These are phyloP conservation scores for Panellus pusillus DNA, from an alignment of 768 basidiomycete species.

Conservation along the genomic window DNA sequence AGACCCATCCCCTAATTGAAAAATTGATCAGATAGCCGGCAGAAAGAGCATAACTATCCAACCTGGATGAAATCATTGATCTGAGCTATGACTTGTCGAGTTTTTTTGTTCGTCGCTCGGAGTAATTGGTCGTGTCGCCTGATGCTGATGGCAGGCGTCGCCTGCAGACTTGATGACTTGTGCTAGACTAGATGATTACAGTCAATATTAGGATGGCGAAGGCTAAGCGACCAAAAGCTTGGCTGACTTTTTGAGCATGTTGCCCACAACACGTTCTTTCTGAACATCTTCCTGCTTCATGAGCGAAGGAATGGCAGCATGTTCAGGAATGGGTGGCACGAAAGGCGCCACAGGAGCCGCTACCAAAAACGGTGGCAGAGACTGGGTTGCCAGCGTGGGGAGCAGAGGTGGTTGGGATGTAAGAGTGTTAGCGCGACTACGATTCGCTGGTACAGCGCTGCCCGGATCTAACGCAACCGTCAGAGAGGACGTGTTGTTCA, in stretches of 20 bases:
- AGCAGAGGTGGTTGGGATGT: constrained; percentile 14
- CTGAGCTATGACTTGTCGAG: constrained; percentile 18
- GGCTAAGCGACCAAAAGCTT: background rate
- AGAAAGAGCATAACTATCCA: no score
- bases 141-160: constrained; percentile 38
- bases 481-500: constrained; percentile 43
- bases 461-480: constrained; percentile 45
- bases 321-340: background rate
- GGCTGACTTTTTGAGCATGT: constrained; percentile 56
- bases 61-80: constrained; percentile 12
- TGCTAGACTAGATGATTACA: constrained; percentile 48
- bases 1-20: constrained; percentile 20
- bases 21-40: no score
- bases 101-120: constrained; percentile 22
- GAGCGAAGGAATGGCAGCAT: background rate
- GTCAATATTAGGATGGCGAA: constrained; percentile 15
- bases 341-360: constrained; percentile 27
- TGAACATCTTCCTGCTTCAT: constrained; percentile 27
- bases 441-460: constrained; percentile 29
- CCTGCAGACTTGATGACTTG: constrained; percentile 60
- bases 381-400: background rate
- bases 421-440: constrained; percentile 41
- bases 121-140: constrained; percentile 21
- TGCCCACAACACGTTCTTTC: constrained; percentile 39
- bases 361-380: constrained; percentile 17